Evolutionary conservation across 768 basidiomycete species (phyloP), one percentile per base, ranked within the genome.

Genomic region (Xanthoconium stramineum): DNA sequence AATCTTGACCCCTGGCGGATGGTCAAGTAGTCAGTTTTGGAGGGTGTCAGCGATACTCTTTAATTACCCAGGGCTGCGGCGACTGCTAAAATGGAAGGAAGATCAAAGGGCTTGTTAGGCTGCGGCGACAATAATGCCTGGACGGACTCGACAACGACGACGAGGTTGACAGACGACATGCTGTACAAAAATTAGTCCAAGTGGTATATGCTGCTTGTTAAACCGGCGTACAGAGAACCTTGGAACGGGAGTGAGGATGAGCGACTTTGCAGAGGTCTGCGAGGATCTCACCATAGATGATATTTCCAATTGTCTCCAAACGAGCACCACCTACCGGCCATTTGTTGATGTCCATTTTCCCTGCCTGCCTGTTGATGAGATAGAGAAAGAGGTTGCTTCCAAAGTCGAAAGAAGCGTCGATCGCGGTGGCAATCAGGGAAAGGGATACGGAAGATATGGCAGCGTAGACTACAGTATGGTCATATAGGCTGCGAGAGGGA

Each of bases 281-380:
- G 50, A 55, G 47, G 12, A 38, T 59, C 59, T 58, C 44, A 83
- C 91, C 93, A 62, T 94, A 96, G 52, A 91, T 75, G 56, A 94
- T 85, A 63, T 95, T 94, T 13, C 91, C 91, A 52, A 93, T 91
- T 5, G 90, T 94, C 69, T 94, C 90, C 44, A 97, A 79, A 46
- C 93, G 81, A n/a, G 89, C 83, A 37, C 94, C 94, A 47, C 94
- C 88, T 5, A 93, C 88, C 30, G 95, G 94, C 94, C 93, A 98
- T 61, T 89, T 89, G 70, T 88, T 91, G 42, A 76, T 61, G 65
- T 97, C 94, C 58, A 96, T 79, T 35, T 63, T 78, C 12, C 65
- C 72, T 1, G 92, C 85, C 63, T 92, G 88, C 61, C 76, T 76
- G 72, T 98, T 87, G 3, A 95, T 75, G 79, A 82, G 85, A 61